Evolutionary conservation across 495 filamentous ascomycete species (phyloP).

Genomic region (Aspergillus biplanus): DNA sequence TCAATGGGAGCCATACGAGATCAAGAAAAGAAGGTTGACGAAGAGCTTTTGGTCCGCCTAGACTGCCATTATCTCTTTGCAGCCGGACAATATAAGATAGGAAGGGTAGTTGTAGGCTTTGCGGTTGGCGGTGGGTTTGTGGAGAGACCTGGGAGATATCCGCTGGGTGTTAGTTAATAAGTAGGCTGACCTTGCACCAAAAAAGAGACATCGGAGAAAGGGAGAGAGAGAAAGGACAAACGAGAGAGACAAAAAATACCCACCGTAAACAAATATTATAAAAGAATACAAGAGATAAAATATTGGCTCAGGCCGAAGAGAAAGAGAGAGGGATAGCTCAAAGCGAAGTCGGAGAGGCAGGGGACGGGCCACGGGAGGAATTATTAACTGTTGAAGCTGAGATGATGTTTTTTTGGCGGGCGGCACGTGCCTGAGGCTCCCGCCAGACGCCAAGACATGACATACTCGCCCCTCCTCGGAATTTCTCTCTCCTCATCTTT

Average conservation of each 20-base stretch:
- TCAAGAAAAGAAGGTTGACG: constrained; percentile 27
- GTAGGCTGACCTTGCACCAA: constrained; percentile 6
- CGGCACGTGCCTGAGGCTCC: constrained; percentile 36
- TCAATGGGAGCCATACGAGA: constrained; percentile 52
- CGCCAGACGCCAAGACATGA: constrained; percentile 23
- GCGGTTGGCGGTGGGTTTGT: constrained; percentile 13
- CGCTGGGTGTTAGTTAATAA: constrained; percentile 12
- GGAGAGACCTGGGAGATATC: constrained; percentile 18
- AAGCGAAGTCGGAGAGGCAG: constrained; percentile 9
- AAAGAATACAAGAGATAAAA: background rate
- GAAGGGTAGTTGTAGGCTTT: background rate
- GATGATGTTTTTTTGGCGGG: constrained; percentile 39
- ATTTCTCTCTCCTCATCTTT: constrained; percentile 10
- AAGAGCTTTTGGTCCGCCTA: constrained; percentile 33
- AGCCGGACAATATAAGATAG: constrained; percentile 5
- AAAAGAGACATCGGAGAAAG: constrained; percentile 3
- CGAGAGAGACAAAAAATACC: background rate
- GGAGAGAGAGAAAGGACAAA: background rate
- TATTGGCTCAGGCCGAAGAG: background rate
- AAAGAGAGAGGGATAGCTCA: background rate
- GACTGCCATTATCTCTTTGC: constrained; percentile 42
- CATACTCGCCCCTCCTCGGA: constrained; percentile 26
- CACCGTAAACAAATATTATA: background rate
- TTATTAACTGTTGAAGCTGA: constrained; percentile 16
- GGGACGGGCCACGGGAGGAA: background rate